Evolutionary conservation across 805 yeast species (phyloP), one percentile per base, ranked within the genome.

Genomic region (Saccharomycopsis vini): DNA sequence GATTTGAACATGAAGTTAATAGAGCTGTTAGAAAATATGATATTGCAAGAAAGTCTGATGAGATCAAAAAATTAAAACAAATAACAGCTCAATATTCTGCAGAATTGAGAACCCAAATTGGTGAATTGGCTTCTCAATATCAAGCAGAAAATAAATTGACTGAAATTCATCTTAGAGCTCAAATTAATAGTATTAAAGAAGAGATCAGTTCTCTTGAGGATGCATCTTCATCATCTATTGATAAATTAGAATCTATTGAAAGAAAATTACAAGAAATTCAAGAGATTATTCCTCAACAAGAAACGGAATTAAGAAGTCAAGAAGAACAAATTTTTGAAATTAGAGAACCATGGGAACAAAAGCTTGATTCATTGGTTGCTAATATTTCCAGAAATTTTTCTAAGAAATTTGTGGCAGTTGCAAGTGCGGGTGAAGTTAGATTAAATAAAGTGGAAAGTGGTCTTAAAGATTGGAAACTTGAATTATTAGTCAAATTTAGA

Each of bases 401-500:
- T 12, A 64, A 67, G 19, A 72, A 83, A 40, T 86, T 92, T 59
- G 65, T 69, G 4, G 67, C 74, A 7, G 88, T 88, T 26, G 95
- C 95, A 2, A 82, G 90, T 59, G 87, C 79, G 21, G 98, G 98
- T n/a, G 77, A 74, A 52, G 86, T 92, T 3, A 59, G 61, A 30
- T 66, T 88, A 34, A 69, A 72, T 10, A 69, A 70, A 29, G 32
- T 15, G 12, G 43, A 30, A 6, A 29, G 26, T 3, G 40, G 32
- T 4, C 86, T 65, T 56, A 65, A 71, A 16, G 79, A 86, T 40
- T 92, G 98, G 98, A 75, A 77, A 53, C 63, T 92, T 40, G 83
- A 84, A 47, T 85, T 94, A 36, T 59, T 77, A 59, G 97, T 92
- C 6, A 79, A 86, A 50, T 92, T 92, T 60, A 72, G 98, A 56